Base-by-base conservation (phyloP, 2,329 filamentous ascomycete genomes). In the Venturia aucupariae region DNA sequence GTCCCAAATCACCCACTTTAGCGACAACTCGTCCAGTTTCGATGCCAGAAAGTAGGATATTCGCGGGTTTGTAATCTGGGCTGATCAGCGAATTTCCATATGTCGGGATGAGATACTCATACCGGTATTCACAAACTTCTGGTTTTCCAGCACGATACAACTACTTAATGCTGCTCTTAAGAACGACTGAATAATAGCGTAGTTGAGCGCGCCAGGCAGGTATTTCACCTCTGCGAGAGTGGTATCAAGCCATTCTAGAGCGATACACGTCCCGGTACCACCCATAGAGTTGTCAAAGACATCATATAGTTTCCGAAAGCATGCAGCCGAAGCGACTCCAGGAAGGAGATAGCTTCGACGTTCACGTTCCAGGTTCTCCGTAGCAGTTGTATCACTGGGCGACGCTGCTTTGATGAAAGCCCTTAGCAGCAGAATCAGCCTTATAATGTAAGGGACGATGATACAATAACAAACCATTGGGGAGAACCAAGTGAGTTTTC, bases 1-100 rank as follows among this genome's bases (percentile, higher is more conserved):
- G 66, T 35, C 65, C 67, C 41, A 68, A 67, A 48, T 68, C 67
- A 60, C 66, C 67, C 19, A 68, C 60, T 62, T 68, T 68, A 39
- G 64, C 66, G 8, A 59, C 64, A 32, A 66, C 41, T 24, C 39
- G 32, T 19, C 42, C 57, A 61, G 61, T 66, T 46, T 62, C 64
- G 30, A 67, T 65, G 48, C 55, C 46, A 64, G 66, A 68, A 62
- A 67, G 65, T 35, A 68, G 65, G 57, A 68, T 67, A 55, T 68
- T 68, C 4, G 61, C 65, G 48, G 65, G 64, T 66, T 68, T 68
- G 60, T 54, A 64, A 48, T 68, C 67, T 67, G 60, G 63, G 48
- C 35, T 67, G 27, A 59, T 67, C 44, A 68, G 65, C 44, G 35
- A 38, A 6, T 38, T 7, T 38, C 35, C 2, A 60, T 32, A 60